Percentiles rank a stretch among this genome's conserved stretches.
Conservation (phyloP, 495 filamentous ascomycete species). For the Penicillium bovifimosum region DNA sequence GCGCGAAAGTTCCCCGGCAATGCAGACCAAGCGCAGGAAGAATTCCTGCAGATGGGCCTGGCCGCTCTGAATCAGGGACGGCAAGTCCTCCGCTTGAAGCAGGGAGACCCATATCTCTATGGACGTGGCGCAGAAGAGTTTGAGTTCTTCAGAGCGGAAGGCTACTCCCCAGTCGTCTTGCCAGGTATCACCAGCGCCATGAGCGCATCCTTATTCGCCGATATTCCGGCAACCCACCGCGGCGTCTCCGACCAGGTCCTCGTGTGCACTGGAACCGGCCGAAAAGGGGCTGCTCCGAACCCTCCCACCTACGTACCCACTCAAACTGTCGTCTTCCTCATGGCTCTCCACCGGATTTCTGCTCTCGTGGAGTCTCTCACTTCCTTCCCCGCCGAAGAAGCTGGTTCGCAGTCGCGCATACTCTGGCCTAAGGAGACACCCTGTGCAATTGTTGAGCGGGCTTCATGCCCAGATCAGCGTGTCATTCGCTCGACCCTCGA, state of each 20-base stretch:
- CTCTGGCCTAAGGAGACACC: slow-evolving; percentile 58
- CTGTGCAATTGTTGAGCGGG: slow-evolving; percentile 91
- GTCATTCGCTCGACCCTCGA: slow-evolving; percentile 82
- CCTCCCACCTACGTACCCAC: slow-evolving; percentile 72
- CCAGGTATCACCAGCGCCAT: slow-evolving; percentile 89
- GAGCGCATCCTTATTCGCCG: slow-evolving; percentile 80
- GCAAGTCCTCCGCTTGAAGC: slow-evolving; percentile 84
- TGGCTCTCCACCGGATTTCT: slow-evolving; percentile 83
- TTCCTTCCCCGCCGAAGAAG: slow-evolving; percentile 16
- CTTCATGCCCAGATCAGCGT: slow-evolving; percentile 88
- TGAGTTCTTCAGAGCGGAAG: slow-evolving; percentile 71
- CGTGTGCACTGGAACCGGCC: slow-evolving; percentile 89
- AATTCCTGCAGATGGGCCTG: slow-evolving; percentile 77
- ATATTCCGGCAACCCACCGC: slow-evolving; percentile 81
- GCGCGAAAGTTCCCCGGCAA: slow-evolving; percentile 97
- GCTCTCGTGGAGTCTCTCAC: slow-evolving; percentile 65
- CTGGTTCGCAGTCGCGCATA: slow-evolving; percentile 14
- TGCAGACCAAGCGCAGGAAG: slow-evolving; percentile 86
- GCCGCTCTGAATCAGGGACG: slow-evolving; percentile 64
- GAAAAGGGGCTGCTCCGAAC: slow-evolving; percentile 77
- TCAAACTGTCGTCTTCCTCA: slow-evolving; percentile 89
- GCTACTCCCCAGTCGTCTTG: slow-evolving; percentile 66
- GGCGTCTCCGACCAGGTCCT: slow-evolving; percentile 88
- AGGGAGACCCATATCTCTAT: slow-evolving; percentile 95
- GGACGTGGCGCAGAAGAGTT: slow-evolving; percentile 91